Percentiles rank a stretch among this genome's conserved stretches.
These are phyloP conservation scores for Candida glaebosa DNA, from an alignment of 805 yeast genomes.

Conservation along the genomic window DNA sequence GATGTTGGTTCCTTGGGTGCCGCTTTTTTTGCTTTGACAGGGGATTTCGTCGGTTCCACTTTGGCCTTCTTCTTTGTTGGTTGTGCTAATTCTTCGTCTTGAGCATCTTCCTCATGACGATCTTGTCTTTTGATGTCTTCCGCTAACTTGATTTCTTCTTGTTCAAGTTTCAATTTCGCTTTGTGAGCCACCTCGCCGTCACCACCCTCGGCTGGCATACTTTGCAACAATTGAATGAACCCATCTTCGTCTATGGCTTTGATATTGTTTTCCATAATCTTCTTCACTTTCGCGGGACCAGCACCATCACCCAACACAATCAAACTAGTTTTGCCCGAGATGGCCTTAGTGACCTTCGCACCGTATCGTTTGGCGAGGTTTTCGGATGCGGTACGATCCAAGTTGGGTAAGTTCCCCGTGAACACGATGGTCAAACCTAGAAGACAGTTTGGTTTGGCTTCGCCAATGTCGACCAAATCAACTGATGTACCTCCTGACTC, in stretches of 20 bases:
- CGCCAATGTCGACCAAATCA: conserved; percentile 56
- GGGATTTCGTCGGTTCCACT: conserved; percentile 1
- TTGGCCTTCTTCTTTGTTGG: conserved; percentile 5
- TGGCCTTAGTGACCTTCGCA: conserved; percentile 83
- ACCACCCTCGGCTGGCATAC: conserved; percentile 94
- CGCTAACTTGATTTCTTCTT: conserved; percentile 57
- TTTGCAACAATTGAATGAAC: conserved; percentile 63
- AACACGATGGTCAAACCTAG: conserved; percentile 89
- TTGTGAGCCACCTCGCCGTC: conserved; percentile 72
- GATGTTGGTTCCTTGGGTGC: conserved; percentile 5
- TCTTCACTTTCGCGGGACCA: conserved; percentile 89
- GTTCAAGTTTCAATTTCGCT: conserved; percentile 65
- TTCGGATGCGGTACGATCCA: conserved; percentile 76
- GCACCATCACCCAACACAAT: conserved; percentile 95
- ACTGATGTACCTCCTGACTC: conserved; percentile 24
- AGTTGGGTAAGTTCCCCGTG: conserved; percentile 81
- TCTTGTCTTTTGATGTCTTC: conserved; percentile 21
- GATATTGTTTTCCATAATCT: conserved; percentile 66
- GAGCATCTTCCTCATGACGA: no score
- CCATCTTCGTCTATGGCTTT: conserved; percentile 89
- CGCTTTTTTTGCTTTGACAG: conserved; percentile 7
- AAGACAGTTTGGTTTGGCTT: conserved; percentile 81
- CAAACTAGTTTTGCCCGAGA: conserved; percentile 79
- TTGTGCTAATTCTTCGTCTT: conserved; percentile 7
- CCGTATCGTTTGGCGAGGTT: conserved; percentile 80